phyloP scores from a whole-genome alignment of 2,329 filamentous ascomycete species.

The Exophiala mesophila region DNA sequence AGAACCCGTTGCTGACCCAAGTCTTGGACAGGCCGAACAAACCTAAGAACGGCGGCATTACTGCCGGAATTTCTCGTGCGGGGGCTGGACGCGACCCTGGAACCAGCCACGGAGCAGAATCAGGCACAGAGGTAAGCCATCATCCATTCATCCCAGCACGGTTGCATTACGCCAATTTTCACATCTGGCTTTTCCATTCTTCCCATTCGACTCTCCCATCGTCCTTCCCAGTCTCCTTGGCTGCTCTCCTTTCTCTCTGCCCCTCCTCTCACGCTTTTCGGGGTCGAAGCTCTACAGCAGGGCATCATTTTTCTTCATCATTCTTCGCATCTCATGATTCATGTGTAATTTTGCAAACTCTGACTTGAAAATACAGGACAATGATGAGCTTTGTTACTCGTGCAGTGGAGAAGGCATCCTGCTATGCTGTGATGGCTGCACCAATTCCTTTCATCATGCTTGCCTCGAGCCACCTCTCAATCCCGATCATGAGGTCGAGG shows the following conservation, averaged over 20 bases:
- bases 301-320: too few relatives aligned
- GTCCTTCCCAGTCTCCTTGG: constrained; percentile 3
- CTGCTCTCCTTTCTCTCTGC: neutral
- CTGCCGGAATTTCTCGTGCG: constrained; percentile 26
- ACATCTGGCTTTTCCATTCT: constrained; percentile 13
- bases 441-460: constrained; percentile 80
- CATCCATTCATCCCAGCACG: neutral
- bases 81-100: constrained; percentile 20
- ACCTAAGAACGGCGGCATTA: constrained; percentile 26
- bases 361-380: constrained; percentile 51
- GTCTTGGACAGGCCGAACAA: constrained; percentile 25
- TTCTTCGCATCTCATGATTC: constrained; percentile 13
- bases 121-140: constrained; percentile 47
- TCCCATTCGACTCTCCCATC: constrained; percentile 1
- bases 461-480: constrained; percentile 79
- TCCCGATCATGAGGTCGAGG: constrained; percentile 59
- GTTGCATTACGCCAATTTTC: constrained; percentile 5
- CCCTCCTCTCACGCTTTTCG: constrained; percentile 2
- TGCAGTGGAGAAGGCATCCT: constrained; percentile 81
- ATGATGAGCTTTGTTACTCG: constrained; percentile 84
- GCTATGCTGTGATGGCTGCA: constrained; percentile 90
- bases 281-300: constrained; percentile 4
- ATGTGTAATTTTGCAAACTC: constrained; percentile 14
- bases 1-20: too few relatives aligned
- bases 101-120: constrained; percentile 24